phyloP scores from a whole-genome alignment of 2,329 filamentous ascomycete genomes.

The Nakataea oryzae region DNA sequence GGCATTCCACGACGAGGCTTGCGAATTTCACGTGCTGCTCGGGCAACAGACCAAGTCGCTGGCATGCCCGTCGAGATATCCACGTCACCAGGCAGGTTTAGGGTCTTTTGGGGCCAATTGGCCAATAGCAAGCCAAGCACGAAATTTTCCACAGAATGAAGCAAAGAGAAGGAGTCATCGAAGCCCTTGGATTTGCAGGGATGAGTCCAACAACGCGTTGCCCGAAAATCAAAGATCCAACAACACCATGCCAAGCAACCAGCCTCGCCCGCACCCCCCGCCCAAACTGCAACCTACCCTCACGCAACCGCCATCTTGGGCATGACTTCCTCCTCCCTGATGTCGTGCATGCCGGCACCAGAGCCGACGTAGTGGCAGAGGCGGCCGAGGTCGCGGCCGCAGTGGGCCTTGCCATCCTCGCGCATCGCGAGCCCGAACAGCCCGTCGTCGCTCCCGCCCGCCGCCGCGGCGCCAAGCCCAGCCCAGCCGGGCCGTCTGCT shows the following conservation, averaged over 20 bases:
- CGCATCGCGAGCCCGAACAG: slow-evolving; percentile 23
- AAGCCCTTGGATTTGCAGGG: too few species aligned
- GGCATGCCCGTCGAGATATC: background rate
- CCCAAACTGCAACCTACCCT: background rate
- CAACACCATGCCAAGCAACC: too few species aligned
- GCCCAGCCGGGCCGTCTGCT: slow-evolving; percentile 28
- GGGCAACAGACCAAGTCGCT: too few species aligned
- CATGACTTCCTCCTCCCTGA: background rate
- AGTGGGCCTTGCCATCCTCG: slow-evolving; percentile 20
- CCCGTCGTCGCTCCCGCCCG: slow-evolving; percentile 18
- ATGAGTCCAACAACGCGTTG: too few species aligned
- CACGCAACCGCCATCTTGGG: background rate
- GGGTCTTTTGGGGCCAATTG: too few species aligned
- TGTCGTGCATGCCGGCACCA: background rate
- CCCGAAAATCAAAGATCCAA: too few species aligned
- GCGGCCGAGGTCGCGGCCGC: slow-evolving; percentile 21
- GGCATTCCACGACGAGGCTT: background rate
- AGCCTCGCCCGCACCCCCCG: background rate
- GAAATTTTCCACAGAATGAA: too few species aligned
- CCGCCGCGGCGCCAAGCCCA: slow-evolving; percentile 22
- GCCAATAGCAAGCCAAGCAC: too few species aligned
- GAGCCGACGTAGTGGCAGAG: slow-evolving; percentile 15
- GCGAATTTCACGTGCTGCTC: background rate
- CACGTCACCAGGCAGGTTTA: too few species aligned
- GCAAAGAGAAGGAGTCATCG: too few species aligned